These are phyloP conservation scores for Coniophora puteana DNA, from an alignment of 1,284 basidiomycete genomes.

Conservation along the genomic window DNA sequence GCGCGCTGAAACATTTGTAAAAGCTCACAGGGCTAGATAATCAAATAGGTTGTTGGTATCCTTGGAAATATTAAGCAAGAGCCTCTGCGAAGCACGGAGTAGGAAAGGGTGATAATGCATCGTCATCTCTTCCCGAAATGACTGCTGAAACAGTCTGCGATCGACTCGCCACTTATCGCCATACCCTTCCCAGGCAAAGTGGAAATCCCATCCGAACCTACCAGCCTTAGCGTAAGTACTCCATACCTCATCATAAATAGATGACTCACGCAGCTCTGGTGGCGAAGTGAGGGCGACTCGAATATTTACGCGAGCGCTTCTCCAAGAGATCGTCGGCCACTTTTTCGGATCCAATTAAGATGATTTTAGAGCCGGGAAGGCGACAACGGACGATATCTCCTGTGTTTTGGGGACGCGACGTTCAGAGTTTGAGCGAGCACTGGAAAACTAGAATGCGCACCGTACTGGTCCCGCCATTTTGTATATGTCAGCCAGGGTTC, in stretches of 20 bases:
- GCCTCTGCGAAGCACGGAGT: background rate
- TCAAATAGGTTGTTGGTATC: background rate
- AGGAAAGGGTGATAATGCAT: background rate
- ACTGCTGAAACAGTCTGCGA: constrained; percentile 7
- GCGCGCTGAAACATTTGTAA: background rate
- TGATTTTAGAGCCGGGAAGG: constrained; percentile 7
- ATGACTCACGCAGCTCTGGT: background rate
- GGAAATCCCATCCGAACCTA: too few relatives aligned
- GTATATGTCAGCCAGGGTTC: background rate
- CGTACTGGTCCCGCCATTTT: background rate
- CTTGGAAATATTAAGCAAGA: background rate
- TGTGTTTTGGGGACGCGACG: too few relatives aligned
- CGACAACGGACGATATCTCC: constrained; percentile 1
- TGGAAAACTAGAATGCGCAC: background rate
- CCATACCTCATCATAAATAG: too few relatives aligned
- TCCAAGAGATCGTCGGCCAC: constrained; percentile 3
- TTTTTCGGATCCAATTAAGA: background rate
- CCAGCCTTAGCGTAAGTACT: too few relatives aligned
- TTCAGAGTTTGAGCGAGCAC: too few relatives aligned
- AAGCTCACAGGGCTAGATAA: background rate
- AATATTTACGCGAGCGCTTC: background rate
- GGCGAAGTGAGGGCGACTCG: background rate
- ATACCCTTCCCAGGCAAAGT: too few relatives aligned
- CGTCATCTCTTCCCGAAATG: constrained; percentile 1
- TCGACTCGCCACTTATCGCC: too few relatives aligned